phyloP scores from a whole-genome alignment of 2,329 filamentous ascomycete species.

The Didymellaceae sp. region DNA sequence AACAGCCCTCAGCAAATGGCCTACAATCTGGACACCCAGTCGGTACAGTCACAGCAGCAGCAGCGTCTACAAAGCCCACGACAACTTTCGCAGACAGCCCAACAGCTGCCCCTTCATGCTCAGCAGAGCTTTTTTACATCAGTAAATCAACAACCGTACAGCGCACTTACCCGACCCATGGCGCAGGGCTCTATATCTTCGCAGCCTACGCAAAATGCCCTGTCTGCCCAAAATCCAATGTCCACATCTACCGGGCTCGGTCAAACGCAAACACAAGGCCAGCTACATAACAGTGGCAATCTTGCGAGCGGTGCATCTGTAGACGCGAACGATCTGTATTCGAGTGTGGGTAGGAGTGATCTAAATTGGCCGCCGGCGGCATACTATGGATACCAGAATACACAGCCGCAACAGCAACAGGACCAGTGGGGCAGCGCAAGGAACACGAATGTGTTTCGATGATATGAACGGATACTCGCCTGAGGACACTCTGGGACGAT shows the following conservation, averaged over 20 bases:
- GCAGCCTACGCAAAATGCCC: slow-evolving; percentile 20
- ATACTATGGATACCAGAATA: slow-evolving; percentile 37
- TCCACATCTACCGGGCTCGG: slow-evolving; percentile 5
- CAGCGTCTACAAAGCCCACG: slow-evolving; percentile 22
- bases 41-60: slow-evolving; percentile 27
- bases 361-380: slow-evolving; percentile 33
- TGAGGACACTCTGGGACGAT: too few relatives aligned
- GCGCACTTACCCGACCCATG: slow-evolving; percentile 32
- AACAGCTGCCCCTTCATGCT: slow-evolving; percentile 28
- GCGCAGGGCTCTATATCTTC: slow-evolving; percentile 23
- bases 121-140: slow-evolving; percentile 27
- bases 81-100: slow-evolving; percentile 26
- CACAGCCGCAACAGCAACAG: slow-evolving; percentile 25
- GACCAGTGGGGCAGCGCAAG: slow-evolving; percentile 19
- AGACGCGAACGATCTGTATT: slow-evolving; percentile 31
- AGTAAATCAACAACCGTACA: slow-evolving; percentile 33
- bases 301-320: slow-evolving; percentile 22
- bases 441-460: background rate
- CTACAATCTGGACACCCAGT: slow-evolving; percentile 26
- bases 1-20: slow-evolving; percentile 30
- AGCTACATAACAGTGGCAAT: slow-evolving; percentile 20
- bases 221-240: slow-evolving; percentile 11
- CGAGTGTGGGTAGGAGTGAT: slow-evolving; percentile 20
- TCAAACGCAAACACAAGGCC: slow-evolving; percentile 28
- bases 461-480: too few relatives aligned